Evolutionary conservation across 2,329 filamentous ascomycete species (phyloP).

Genomic region (Fusarium acutatum): DNA sequence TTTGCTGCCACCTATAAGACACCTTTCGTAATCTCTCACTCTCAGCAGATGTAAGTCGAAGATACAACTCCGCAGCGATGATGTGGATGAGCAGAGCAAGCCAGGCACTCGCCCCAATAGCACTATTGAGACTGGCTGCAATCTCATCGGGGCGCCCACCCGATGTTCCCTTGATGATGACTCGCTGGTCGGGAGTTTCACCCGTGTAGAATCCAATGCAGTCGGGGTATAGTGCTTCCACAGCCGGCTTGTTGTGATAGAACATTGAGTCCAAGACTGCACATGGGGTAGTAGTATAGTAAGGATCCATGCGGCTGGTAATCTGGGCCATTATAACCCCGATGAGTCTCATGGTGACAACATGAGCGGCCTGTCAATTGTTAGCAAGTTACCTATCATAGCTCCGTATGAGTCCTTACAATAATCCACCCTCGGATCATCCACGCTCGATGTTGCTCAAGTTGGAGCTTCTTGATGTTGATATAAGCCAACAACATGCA

Average conservation of each 20-base stretch:
- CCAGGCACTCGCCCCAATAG: conserved; percentile 64
- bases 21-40: conserved; percentile 62
- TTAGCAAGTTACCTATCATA: not conserved
- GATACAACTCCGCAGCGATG: conserved; percentile 57
- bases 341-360: conserved; percentile 62
- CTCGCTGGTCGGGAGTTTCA: conserved; percentile 8
- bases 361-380: conserved; percentile 49
- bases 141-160: conserved; percentile 40
- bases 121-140: conserved; percentile 54
- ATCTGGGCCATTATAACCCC: conserved; percentile 53
- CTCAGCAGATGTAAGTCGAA: conserved; percentile 63
- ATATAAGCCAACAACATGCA: conserved; percentile 58
- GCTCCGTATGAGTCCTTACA: conserved; percentile 33
- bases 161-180: conserved; percentile 46
- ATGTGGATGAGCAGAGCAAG: conserved; percentile 61
- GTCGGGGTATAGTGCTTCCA: conserved; percentile 52
- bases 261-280: conserved; percentile 56
- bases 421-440: conserved; percentile 67
- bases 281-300: conserved; percentile 51
- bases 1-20: conserved; percentile 64
- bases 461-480: conserved; percentile 67
- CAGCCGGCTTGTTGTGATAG: conserved; percentile 40
- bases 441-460: conserved; percentile 71
- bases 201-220: conserved; percentile 52
- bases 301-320: conserved; percentile 43